Percentiles rank a stretch among this genome's conserved stretches.
Conservation (phyloP, 176 grass and related monocot genomes). For the Cenchrus americanus region DNA sequence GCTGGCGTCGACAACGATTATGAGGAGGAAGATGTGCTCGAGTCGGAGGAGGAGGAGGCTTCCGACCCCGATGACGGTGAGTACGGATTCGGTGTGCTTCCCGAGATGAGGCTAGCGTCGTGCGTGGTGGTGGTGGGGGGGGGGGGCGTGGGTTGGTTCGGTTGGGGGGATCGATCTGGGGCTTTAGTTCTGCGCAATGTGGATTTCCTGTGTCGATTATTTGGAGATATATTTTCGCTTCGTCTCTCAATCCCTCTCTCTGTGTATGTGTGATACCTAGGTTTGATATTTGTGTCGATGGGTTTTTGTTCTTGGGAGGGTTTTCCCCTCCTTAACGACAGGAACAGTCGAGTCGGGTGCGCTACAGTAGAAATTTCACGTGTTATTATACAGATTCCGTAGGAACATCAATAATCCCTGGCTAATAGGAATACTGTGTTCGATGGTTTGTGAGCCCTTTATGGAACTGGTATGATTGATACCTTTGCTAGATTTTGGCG, state of each 20-base stretch:
- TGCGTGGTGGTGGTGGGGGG: too few relatives aligned
- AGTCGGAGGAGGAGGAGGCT: slow-evolving; percentile 37
- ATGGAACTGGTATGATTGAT: not conserved
- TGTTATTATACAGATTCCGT: too few relatives aligned
- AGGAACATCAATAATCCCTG: not conserved
- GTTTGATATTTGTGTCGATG: slow-evolving; percentile 2
- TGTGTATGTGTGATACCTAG: not conserved
- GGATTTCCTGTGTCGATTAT: not conserved
- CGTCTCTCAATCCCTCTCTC: too few relatives aligned
- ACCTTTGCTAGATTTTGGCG: not conserved
- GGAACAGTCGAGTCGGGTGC: not conserved
- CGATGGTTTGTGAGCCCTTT: not conserved
- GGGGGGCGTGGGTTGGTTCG: not conserved
- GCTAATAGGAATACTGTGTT: not conserved
- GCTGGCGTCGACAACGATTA: slow-evolving; percentile 59
- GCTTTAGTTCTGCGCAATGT: slow-evolving; percentile 31
- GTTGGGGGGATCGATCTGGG: slow-evolving; percentile 3
- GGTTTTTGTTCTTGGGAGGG: not conserved
- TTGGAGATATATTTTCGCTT: not conserved
- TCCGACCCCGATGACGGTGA: slow-evolving; percentile 42
- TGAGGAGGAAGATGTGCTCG: slow-evolving; percentile 45
- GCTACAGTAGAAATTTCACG: too few relatives aligned
- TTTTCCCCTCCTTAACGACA: not conserved
- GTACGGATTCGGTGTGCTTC: slow-evolving; percentile 32
- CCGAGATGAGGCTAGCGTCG: not conserved